Evolutionary conservation across 768 basidiomycete genomes (phyloP).

Genomic region (Naganishia kalamii): DNA sequence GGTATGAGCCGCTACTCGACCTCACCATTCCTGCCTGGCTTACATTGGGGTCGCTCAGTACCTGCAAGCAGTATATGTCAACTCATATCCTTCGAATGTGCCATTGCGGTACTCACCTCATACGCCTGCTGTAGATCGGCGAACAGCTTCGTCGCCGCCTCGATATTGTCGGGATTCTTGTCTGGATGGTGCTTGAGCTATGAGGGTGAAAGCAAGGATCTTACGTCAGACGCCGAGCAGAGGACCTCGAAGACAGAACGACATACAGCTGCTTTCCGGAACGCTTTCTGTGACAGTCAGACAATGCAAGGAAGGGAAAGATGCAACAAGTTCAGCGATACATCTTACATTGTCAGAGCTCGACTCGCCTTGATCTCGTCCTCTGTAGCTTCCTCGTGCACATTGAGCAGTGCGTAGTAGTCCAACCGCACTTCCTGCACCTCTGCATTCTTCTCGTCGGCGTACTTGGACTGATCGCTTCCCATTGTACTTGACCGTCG

Average conservation of each 20-base stretch:
- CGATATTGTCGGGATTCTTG: slow-evolving; percentile 72
- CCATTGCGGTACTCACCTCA: slow-evolving; percentile 56
- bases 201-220: neutral
- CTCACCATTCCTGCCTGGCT: slow-evolving; percentile 28
- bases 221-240: neutral
- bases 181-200: slow-evolving; percentile 48
- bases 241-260: slow-evolving; percentile 46
- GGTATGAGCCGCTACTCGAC: neutral
- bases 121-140: slow-evolving; percentile 89
- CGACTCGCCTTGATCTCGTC: slow-evolving; percentile 78
- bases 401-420: slow-evolving; percentile 74
- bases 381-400: slow-evolving; percentile 71
- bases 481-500: neutral
- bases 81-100: neutral
- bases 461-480: slow-evolving; percentile 14
- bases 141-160: slow-evolving; percentile 80
- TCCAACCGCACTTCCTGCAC: slow-evolving; percentile 46
- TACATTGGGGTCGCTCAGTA: slow-evolving; percentile 91
- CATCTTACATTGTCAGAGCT: neutral
- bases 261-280: slow-evolving; percentile 73
- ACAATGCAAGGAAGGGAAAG: neutral
- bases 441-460: neutral
- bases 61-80: slow-evolving; percentile 49
- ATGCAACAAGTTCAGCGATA: neutral
- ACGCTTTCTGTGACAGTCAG: slow-evolving; percentile 58